A percentile compares a stretch with the other conserved stretches of the same genome.
These are phyloP conservation scores for Lecanicillium sp. DNA, from an alignment of 2,329 filamentous ascomycete genomes.

Conservation along the genomic window DNA sequence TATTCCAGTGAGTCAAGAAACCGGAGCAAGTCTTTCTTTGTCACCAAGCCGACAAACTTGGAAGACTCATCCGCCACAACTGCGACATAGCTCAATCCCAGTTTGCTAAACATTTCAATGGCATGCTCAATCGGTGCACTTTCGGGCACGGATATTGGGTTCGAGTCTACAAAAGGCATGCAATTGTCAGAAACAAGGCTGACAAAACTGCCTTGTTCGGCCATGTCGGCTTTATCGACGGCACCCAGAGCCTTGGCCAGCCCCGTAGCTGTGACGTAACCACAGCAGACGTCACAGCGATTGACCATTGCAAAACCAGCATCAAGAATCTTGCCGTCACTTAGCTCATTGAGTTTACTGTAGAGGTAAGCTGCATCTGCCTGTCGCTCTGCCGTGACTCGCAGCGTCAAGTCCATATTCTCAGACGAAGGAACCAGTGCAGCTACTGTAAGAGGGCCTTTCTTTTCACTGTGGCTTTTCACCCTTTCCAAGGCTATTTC, in stretches of 20 bases:
- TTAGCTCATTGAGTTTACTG: slow-evolving; percentile 24
- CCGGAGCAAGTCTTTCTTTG: slow-evolving; percentile 46
- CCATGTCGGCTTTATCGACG: slow-evolving; percentile 17
- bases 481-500: slow-evolving; percentile 37
- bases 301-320: slow-evolving; percentile 51
- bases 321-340: slow-evolving; percentile 32
- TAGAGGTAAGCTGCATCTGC: background rate
- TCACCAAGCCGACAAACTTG: slow-evolving; percentile 45
- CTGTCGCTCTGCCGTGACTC: background rate
- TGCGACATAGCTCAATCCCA: slow-evolving; percentile 49
- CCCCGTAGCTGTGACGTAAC: slow-evolving; percentile 49
- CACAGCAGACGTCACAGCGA: slow-evolving; percentile 40
- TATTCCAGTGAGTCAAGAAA: slow-evolving; percentile 9
- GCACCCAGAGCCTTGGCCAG: slow-evolving; percentile 43
- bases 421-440: background rate
- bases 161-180: slow-evolving; percentile 45
- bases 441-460: background rate
- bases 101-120: slow-evolving; percentile 53
- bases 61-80: slow-evolving; percentile 47
- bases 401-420: background rate
- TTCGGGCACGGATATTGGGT: slow-evolving; percentile 43
- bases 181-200: slow-evolving; percentile 31
- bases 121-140: slow-evolving; percentile 52
- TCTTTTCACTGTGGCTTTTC: slow-evolving; percentile 39
- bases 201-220: slow-evolving; percentile 21